Base-by-base conservation (phyloP, 2,329 filamentous ascomycete species). In the Penicillium hesseltinei region DNA sequence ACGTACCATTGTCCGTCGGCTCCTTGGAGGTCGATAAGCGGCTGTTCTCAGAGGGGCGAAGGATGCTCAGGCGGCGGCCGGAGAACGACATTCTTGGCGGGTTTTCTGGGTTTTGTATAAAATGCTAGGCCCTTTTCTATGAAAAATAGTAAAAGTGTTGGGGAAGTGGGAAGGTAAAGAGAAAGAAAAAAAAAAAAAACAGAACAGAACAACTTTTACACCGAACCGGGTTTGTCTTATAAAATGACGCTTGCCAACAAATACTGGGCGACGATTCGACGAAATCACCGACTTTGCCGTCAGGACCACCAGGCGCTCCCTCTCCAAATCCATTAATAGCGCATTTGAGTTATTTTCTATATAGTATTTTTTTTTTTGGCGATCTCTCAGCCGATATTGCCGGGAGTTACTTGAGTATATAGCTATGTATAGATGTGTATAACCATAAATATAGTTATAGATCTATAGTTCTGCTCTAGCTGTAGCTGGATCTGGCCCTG, bases 1-100 rank as follows among this genome's bases (percentile, higher is more conserved):
- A 69, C 75, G 50, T 68, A 81, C 79, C 77, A 64, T 78, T 79
- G 40, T 73, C 70, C 42, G 75, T 78, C 36, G 79, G 72, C n/a
- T 73, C 74, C 65, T 79, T 79, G 64, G 65, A 69, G 21, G 70
- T 67, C 11, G 77, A 80, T 59, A 77, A 75, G 51, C 78, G 70
- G 54, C 74, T 63, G 62, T 69, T 70, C 51, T 45, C 46, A 29
- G 68, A 68, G 33, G 75, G 71, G 58, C 73, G 73, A 61, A 79
- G 65, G 53, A 77, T 73, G 58, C 77, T 79, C 36, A 79, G 64
- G 54, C 76, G 76, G 52, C 78, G 75, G 42, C 75, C 76, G 56
- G 78, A 77, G 70, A 77, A 79, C 51, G 74, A 78, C 78, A 80
- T 80, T 50, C 51, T 63, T 66, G 61, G 57, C 54, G 44, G 13